Evolutionary conservation across 495 filamentous ascomycete species (phyloP).

Genomic region (Neurospora sp.): DNA sequence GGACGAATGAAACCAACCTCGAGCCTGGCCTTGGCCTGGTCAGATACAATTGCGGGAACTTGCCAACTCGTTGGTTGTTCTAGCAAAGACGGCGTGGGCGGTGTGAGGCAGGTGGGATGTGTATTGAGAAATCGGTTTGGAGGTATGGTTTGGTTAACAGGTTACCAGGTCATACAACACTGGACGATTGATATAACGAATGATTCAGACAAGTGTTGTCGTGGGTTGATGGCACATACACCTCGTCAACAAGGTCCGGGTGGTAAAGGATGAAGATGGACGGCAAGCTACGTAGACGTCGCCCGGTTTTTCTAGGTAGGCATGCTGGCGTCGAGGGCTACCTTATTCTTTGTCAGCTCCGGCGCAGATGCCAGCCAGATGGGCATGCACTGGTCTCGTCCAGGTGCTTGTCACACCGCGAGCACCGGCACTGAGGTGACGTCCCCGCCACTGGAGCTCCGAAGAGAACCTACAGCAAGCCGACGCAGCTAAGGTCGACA

Average conservation of each 20-base stretch:
- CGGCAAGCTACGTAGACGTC: background rate
- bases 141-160: background rate
- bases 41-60: background rate
- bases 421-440: background rate
- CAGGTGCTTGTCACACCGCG: background rate
- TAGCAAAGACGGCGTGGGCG: background rate
- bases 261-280: background rate
- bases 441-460: background rate
- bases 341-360: background rate
- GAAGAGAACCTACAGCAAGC: background rate
- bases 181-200: background rate
- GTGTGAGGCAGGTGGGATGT: background rate
- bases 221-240: background rate
- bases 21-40: background rate
- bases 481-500: background rate
- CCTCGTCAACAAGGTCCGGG: background rate
- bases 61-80: background rate
- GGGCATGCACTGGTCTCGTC: background rate
- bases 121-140: background rate
- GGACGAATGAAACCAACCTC: background rate
- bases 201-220: background rate
- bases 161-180: background rate
- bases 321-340: background rate
- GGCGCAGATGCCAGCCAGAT: background rate
- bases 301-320: background rate